Evolutionary conservation across 2,329 filamentous ascomycete genomes (phyloP).

Genomic region (Ramularia collo-cygni): DNA sequence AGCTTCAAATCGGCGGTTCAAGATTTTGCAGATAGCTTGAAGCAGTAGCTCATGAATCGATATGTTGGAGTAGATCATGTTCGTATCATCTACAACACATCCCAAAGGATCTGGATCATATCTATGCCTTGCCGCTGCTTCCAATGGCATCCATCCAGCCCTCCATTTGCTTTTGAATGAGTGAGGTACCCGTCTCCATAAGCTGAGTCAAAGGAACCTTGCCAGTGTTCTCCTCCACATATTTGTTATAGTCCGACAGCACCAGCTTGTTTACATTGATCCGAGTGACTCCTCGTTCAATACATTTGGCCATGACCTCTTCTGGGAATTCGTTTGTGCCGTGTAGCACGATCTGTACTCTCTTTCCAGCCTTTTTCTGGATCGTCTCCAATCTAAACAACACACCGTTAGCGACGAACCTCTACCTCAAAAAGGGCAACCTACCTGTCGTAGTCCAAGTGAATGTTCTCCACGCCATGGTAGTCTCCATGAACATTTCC

Average conservation of each 20-base stretch:
- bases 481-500: constrained; percentile 30
- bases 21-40: constrained; percentile 34
- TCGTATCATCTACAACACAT: neutral
- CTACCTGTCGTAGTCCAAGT: constrained; percentile 52
- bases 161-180: constrained; percentile 51
- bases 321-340: constrained; percentile 52
- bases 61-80: neutral
- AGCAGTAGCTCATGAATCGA: constrained; percentile 11
- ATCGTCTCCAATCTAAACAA: constrained; percentile 38
- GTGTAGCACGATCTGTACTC: constrained; percentile 50
- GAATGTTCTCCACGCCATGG: constrained; percentile 57
- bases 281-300: constrained; percentile 49
- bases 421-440: neutral
- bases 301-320: constrained; percentile 49
- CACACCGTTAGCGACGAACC: neutral
- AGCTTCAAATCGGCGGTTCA: constrained; percentile 41
- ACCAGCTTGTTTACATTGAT: constrained; percentile 56
- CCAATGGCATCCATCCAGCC: constrained; percentile 44
- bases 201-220: constrained; percentile 47
- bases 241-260: constrained; percentile 43
- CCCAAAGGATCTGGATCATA: neutral
- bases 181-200: constrained; percentile 48
- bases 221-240: constrained; percentile 43
- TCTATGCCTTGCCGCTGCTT: constrained; percentile 17
- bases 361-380: constrained; percentile 41